Conservation (phyloP, 345 rosid species). For the Eucalyptus victrix region DNA sequence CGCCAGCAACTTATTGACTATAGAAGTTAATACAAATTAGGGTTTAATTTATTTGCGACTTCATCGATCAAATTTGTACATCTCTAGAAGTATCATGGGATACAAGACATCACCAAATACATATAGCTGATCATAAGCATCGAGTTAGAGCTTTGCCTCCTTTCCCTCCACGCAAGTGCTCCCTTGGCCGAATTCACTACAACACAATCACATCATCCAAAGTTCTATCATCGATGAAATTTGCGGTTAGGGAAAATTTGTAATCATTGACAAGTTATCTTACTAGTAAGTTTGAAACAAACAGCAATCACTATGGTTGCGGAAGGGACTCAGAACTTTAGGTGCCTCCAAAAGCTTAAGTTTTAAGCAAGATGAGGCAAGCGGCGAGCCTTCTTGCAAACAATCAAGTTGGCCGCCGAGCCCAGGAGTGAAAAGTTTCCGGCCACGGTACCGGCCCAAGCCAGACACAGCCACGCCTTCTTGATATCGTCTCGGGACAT, state of each 20-base stretch:
- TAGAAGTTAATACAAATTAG: background rate
- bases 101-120: background rate
- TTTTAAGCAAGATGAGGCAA: background rate
- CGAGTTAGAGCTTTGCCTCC: background rate
- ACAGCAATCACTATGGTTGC: constrained; percentile 1
- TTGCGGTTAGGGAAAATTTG: background rate
- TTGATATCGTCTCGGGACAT: background rate
- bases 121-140: background rate
- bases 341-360: constrained; percentile 8
- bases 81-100: background rate
- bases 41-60: background rate
- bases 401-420: constrained; percentile 6
- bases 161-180: background rate
- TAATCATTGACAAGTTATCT: background rate
- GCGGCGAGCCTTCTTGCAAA: constrained; percentile 11
- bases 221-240: background rate
- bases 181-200: background rate
- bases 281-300: constrained; percentile 1
- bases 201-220: background rate
- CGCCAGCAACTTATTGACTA: background rate
- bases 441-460: constrained; percentile 10
- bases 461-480: constrained; percentile 8
- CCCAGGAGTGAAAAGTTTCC: constrained; percentile 12
- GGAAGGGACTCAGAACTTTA: constrained; percentile 8
- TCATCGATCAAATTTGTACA: background rate